phyloP scores from a whole-genome alignment of 2,329 filamentous ascomycete genomes.

The Fusarium anguioides region DNA sequence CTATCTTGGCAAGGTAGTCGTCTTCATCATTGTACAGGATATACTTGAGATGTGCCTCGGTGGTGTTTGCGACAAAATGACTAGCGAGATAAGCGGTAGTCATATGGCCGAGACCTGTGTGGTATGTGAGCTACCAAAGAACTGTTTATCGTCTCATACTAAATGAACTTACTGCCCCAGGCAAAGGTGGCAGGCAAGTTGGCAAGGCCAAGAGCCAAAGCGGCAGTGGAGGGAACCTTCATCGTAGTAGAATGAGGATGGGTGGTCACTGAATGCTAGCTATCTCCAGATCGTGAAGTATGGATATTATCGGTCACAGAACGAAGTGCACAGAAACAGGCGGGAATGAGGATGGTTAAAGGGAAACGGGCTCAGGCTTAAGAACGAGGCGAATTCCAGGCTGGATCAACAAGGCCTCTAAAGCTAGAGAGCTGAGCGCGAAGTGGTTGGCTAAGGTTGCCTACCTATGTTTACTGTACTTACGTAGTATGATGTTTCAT shows the following conservation, averaged over 20 bases:
- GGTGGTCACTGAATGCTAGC: not conserved
- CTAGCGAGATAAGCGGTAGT: slow-evolving; percentile 72
- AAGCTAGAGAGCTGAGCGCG: slow-evolving; percentile 26
- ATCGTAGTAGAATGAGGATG: slow-evolving; percentile 37
- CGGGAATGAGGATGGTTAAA: slow-evolving; percentile 17
- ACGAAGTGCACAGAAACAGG: not conserved
- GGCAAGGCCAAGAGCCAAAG: slow-evolving; percentile 48
- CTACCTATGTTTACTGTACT: slow-evolving; percentile 4
- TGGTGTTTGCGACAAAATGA: slow-evolving; percentile 67
- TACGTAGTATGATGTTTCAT: slow-evolving; percentile 35
- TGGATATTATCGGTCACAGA: not conserved
- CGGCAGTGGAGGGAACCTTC: slow-evolving; percentile 47
- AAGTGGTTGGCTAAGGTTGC: slow-evolving; percentile 31
- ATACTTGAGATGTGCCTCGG: slow-evolving; percentile 66
- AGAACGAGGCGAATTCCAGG: slow-evolving; percentile 20
- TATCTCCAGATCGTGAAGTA: not conserved
- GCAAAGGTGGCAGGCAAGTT: slow-evolving; percentile 51
- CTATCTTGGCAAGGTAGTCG: slow-evolving; percentile 71
- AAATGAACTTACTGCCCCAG: slow-evolving; percentile 56
- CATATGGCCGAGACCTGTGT: slow-evolving; percentile 71
- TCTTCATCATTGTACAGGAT: slow-evolving; percentile 65
- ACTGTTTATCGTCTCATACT: not conserved
- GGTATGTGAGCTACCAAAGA: slow-evolving; percentile 22
- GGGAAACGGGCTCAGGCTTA: not conserved
- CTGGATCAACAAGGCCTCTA: slow-evolving; percentile 21